Evolutionary conservation across 1,284 basidiomycete genomes (phyloP), one percentile per base, ranked within the genome.

Genomic region (Cryptococcus sp.): DNA sequence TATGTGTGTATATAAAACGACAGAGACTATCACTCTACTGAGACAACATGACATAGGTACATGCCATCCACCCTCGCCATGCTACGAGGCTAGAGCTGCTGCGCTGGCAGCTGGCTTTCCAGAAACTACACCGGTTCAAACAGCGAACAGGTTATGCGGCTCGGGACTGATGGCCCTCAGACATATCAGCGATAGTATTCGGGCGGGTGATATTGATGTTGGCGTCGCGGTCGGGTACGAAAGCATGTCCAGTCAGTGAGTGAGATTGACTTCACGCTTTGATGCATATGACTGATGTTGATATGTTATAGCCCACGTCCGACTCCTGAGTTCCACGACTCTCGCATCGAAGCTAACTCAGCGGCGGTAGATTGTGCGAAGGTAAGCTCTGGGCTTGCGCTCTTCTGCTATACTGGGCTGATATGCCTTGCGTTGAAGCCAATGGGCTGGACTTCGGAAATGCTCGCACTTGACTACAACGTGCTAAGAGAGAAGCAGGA

Each of bases 11-110:
- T 45, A n/a, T 11, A n/a, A n/a, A 7, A 45, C 22, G 7, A 15
- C 42, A n/a, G 10, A 45, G 8, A 15, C 2, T 13, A 45, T 8
- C 7, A 8, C 30, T 10, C 8, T 45, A 15, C 42, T 45, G 42
- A 45, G 13, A 35, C 30, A 35, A 6, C 42, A 2, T 8, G 8
- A 45, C 15, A 15, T 15, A 45, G 42, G 42, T 22, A 45, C 42
- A n/a, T 45, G 42, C 15, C 42, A 45, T 45, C 42, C 42, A n/a
- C 42, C 42, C 22, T 45, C 42, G n/a, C 42, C 42, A n/a, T 45
- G 42, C 15, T 45, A 45, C 22, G 42, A 45, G 15, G 42, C 42
- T 45, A n/a, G 42, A 19, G 42, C 42, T 45, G 42, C 42, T n/a
- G 42, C 42, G 7, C 16, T 45, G n/a, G 42, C 42, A 45, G 42